Evolutionary conservation across 1,139 yeast species (phyloP), one percentile per base, ranked within the genome.

Genomic region (Yamadazyma dendronema): DNA sequence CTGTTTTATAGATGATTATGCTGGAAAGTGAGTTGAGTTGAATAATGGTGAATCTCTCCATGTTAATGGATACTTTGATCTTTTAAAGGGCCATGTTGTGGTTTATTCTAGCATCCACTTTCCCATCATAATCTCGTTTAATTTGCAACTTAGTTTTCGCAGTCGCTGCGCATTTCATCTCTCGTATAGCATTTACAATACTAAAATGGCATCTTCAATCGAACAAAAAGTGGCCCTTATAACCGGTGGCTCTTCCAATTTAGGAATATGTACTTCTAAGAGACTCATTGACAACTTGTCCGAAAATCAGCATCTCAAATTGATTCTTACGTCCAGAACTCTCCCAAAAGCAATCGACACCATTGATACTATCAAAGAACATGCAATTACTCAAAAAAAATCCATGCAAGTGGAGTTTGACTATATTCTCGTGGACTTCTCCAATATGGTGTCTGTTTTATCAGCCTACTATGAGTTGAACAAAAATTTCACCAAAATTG

Each of bases 361-460:
- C n/a, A 85, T 89, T 30, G 72, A 69, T 17, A 56, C 65, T 33
- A 79, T 90, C 43, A 78, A 81, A 44, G 58, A 62, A 5, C 77
- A 74, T 54, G 77, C 75, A 17, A 63, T 61, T 11, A 59, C 61
- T 12, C 17, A 24, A 6, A 39, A 54, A 17, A 69, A 83, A 38
- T 54, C 63, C 3, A 84, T 81, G 0, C 65, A 72, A 25, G 71
- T 90, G 6, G 95, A 87, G 52, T 90, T 84, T 54, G 98, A 92
- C 60, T 92, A 90, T 50, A 57, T 89, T 3, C 67, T 90, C 35
- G 81, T 92, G 22, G 97, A 92, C 57, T 89, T 92, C 56, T 74
- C 90, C n/a, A 79, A 85, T 52, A 88, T 90, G 96, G 84, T 88
- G 4, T 86, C 96, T 0, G 76, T 90, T 10, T 64, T 86, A 26